A percentile compares a stretch with the other conserved stretches of the same genome.
These are phyloP conservation scores for Fraxinus anomala DNA, from an alignment of 257 asterid genomes.

Conservation along the genomic window DNA sequence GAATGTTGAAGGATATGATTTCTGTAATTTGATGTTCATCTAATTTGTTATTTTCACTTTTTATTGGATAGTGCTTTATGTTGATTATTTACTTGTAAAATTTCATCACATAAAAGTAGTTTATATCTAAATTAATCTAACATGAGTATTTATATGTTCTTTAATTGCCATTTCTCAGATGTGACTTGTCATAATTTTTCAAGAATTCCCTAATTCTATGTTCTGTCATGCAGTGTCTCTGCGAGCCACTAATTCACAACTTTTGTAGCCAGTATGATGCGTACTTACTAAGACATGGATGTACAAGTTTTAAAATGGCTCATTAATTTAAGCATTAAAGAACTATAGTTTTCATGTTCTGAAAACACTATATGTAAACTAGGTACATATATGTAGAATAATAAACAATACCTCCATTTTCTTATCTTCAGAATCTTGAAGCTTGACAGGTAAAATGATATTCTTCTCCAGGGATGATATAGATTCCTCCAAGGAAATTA, in stretches of 20 bases:
- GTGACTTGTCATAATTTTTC: background rate
- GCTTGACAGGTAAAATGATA: slow-evolving; percentile 25
- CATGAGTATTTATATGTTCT: background rate
- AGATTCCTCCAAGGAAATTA: slow-evolving; percentile 38
- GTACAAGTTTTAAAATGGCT: background rate
- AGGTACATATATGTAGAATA: background rate
- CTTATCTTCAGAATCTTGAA: slow-evolving; percentile 23
- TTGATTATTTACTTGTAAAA: background rate
- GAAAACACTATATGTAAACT: slow-evolving; percentile 5
- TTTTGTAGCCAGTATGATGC: background rate
- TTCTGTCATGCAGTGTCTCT: background rate
- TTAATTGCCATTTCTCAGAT: background rate
- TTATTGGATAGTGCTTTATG: background rate
- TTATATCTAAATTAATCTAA: background rate
- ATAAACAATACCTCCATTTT: slow-evolving; percentile 32
- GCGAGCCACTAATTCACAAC: slow-evolving; percentile 1
- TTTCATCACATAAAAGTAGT: background rate
- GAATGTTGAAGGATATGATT: background rate
- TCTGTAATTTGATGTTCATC: background rate
- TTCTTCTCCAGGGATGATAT: slow-evolving; percentile 41
- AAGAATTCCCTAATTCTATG: background rate
- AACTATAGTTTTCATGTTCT: background rate
- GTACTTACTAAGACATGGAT: background rate
- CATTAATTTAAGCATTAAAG: background rate
- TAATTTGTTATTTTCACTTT: background rate